Conservation (phyloP, 164 flowering plant species). For the Annona squamosa region DNA sequence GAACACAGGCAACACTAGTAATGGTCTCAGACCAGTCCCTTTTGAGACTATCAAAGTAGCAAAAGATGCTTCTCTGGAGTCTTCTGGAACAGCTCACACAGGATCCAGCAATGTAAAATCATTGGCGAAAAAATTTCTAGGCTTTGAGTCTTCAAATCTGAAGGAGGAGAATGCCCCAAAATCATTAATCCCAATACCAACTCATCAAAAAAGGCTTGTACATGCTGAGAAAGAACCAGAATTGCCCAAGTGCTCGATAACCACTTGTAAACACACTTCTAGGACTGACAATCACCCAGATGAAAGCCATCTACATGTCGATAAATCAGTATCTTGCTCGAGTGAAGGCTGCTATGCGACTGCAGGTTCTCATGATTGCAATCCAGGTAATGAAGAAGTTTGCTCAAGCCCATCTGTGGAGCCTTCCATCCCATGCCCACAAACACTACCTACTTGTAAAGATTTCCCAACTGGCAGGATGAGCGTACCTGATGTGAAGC, state of each 20-base stretch:
- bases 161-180: conserved; percentile 12
- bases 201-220: conserved; percentile 21
- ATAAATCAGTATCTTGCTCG: conserved; percentile 20
- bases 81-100: conserved; percentile 31
- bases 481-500: conserved; percentile 19
- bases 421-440: conserved; percentile 22
- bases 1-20: conserved; percentile 17
- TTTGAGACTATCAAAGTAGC: conserved; percentile 21
- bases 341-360: conserved; percentile 22
- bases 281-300: conserved; percentile 17
- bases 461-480: conserved; percentile 21
- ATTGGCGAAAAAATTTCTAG: conserved; percentile 55
- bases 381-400: conserved; percentile 21
- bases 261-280: conserved; percentile 24
- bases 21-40: conserved; percentile 11
- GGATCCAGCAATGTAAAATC: conserved; percentile 52
- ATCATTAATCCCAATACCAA: not conserved
- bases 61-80: conserved; percentile 19
- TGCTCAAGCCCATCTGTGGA: conserved; percentile 20
- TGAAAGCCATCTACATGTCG: conserved; percentile 21
- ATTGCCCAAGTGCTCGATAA: conserved; percentile 16
- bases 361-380: conserved; percentile 23
- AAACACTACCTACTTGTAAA: conserved; percentile 22
- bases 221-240: conserved; percentile 24
- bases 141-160: conserved; percentile 28